phyloP scores from a whole-genome alignment of 352 stramenopile species.

The Pythium brassicae region DNA sequence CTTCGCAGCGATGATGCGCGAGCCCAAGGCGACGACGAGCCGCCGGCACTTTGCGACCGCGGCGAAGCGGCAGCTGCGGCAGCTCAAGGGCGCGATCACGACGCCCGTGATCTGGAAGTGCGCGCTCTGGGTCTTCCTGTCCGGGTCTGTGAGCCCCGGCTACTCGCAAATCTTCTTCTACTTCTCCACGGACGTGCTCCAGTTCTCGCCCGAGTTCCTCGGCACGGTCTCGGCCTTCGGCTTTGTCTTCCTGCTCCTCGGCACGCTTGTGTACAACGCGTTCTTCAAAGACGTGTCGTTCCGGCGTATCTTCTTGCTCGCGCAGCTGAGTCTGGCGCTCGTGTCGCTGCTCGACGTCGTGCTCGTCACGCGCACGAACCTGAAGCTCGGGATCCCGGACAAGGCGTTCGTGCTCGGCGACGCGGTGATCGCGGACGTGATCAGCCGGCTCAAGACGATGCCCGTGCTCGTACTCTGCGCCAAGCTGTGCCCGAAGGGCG shows the following conservation, averaged over 20 bases:
- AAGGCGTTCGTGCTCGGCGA: constrained; percentile 95
- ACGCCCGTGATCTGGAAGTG: constrained; percentile 94
- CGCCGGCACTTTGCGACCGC: constrained; percentile 45
- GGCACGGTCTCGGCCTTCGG: constrained; percentile 79
- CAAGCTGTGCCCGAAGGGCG: constrained; percentile 91
- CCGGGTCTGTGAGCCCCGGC: constrained; percentile 89
- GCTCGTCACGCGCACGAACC: constrained; percentile 92
- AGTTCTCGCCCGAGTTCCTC: constrained; percentile 95
- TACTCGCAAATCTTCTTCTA: constrained; percentile 95
- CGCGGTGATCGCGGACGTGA: constrained; percentile 87
- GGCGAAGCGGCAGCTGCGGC: constrained; percentile 41
- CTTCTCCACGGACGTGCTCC: constrained; percentile 94
- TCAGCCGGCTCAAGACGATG: constrained; percentile 85
- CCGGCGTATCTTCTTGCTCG: constrained; percentile 90
- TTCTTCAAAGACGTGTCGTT: constrained; percentile 91
- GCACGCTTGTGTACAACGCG: constrained; percentile 80
- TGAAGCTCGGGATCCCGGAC: constrained; percentile 91
- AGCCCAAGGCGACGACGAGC: constrained; percentile 51
- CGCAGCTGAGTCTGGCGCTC: constrained; percentile 66
- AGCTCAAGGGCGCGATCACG: constrained; percentile 76
- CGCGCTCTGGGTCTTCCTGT: constrained; percentile 95
- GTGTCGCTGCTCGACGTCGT: constrained; percentile 78
- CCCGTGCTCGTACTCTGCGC: constrained; percentile 94
- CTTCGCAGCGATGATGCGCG: constrained; percentile 88
- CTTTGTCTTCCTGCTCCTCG: constrained; percentile 75